Base-by-base conservation (phyloP, 176 grass and related monocot genomes). In the Miscanthus lutarioriparius region DNA sequence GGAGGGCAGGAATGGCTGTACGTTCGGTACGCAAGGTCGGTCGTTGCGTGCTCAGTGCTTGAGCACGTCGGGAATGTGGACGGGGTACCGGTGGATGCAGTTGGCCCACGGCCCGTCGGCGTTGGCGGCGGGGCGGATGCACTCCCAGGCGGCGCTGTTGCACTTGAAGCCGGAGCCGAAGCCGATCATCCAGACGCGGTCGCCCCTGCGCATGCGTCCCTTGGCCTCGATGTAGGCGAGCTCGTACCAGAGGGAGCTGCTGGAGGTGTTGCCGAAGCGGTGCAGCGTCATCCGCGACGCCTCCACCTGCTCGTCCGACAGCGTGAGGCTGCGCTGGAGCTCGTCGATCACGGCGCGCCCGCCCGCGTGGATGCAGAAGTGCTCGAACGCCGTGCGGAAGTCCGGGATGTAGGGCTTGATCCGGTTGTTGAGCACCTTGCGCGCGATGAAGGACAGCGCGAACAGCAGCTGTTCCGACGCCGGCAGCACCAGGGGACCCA, bases 341-440 rank as follows among this genome's bases (percentile, higher is more conserved):
- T 97, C 95, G 86, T 98, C 96, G 77, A 98, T 98, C 13, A 98
- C 95, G 0, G 95, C 95, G 0, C 92, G 64, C 3, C 95, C 95
- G 1, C 95, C 95, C 0, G 95, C 95, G 78, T 98, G 95, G 74
- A 98, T 93, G 91, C 95, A 98, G 85, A 98, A 98, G 87, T 98
- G 96, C 72, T 98, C 96, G 83, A 98, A 98, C 47, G 96, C 96
- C 64, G 72, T 82, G 63, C 88, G 70, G 88, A 96, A 96, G 81
- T 95, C 93, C 2, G 93, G 93, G 12, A 95, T 81, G 86, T 95
- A 95, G 27, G 90, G 90, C 88, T 95, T 95, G 63, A 96, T 44
- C 54, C 83, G 79, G 19, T 66, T 8, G 67, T 14, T 82, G 19
- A 86, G 69, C 59, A 83, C 86, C 84, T 69, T 88, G 7, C 91